These are phyloP conservation scores for Tillandsia fasciculata DNA, from an alignment of 176 grass and related monocot genomes.

Conservation along the genomic window DNA sequence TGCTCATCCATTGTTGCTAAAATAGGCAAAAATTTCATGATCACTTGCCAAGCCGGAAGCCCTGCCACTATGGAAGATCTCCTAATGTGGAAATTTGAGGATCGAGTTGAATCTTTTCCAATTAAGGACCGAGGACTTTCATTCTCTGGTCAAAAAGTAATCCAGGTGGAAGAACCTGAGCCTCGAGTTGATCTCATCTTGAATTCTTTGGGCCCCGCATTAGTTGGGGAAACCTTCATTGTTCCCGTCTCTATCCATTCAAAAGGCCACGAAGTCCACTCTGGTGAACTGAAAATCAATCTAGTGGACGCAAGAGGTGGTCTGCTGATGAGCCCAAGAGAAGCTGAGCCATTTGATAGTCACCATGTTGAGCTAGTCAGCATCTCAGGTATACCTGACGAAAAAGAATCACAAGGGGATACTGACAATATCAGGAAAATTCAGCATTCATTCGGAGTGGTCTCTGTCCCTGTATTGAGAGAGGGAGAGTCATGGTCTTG, in stretches of 20 bases:
- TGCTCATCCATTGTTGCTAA: constrained; percentile 66
- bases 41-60: constrained; percentile 79
- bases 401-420: constrained; percentile 42
- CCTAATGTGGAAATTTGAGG: constrained; percentile 83
- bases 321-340: constrained; percentile 80
- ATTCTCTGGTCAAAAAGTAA: constrained; percentile 62
- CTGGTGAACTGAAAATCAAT: constrained; percentile 96
- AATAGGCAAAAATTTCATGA: constrained; percentile 62
- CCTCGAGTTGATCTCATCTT: constrained; percentile 71
- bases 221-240: constrained; percentile 79
- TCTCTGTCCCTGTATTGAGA: constrained; percentile 64
- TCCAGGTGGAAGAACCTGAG: constrained; percentile 83
- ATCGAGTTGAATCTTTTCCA: constrained; percentile 52
- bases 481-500: constrained; percentile 69
- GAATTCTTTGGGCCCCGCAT: constrained; percentile 51
- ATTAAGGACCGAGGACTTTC: constrained; percentile 53
- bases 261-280: constrained; percentile 66
- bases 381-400: constrained; percentile 39
- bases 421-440: constrained; percentile 74
- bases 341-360: constrained; percentile 71
- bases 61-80: constrained; percentile 89
- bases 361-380: constrained; percentile 85
- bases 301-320: constrained; percentile 92
- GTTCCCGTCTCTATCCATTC: constrained; percentile 55
- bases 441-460: constrained; percentile 76